Percentiles rank a stretch among this genome's conserved stretches.
Conservation (phyloP, 768 basidiomycete species). For the Lyophyllum decastes region DNA sequence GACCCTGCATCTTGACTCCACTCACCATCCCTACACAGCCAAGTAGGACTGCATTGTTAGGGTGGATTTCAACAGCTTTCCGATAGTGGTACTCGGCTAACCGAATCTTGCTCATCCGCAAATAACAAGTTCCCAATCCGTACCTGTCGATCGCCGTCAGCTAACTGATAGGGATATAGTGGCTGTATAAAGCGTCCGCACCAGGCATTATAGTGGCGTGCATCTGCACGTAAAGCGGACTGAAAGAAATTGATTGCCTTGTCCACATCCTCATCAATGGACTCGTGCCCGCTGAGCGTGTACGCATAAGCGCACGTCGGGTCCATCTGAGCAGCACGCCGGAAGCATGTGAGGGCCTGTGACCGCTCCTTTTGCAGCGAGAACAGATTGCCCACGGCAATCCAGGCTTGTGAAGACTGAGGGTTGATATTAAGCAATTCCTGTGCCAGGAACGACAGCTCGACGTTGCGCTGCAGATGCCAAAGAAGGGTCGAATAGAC, state of each 20-base stretch:
- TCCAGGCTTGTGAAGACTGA: slow-evolving; percentile 90
- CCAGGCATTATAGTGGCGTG: slow-evolving; percentile 98
- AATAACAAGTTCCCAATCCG: slow-evolving; percentile 96
- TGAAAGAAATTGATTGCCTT: slow-evolving; percentile 92
- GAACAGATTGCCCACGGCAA: slow-evolving; percentile 94
- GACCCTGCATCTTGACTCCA: slow-evolving; percentile 26
- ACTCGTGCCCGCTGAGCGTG: slow-evolving; percentile 96
- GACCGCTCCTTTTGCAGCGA: slow-evolving; percentile 92
- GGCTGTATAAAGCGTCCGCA: slow-evolving; percentile 42
- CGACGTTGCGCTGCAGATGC: slow-evolving; percentile 85
- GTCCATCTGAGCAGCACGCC: slow-evolving; percentile 87
- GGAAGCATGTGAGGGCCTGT: slow-evolving; percentile 93
- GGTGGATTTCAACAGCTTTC: slow-evolving; percentile 89
- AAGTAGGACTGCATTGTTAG: slow-evolving; percentile 91
- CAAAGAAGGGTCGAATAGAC: slow-evolving; percentile 94
- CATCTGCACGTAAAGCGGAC: slow-evolving; percentile 86
- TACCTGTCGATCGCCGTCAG: slow-evolving; percentile 66
- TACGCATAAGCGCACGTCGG: slow-evolving; percentile 93
- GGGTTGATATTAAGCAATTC: slow-evolving; percentile 85
- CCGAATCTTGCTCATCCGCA: slow-evolving; percentile 90
- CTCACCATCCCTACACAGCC: slow-evolving; percentile 96
- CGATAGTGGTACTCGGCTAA: slow-evolving; percentile 97
- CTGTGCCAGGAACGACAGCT: slow-evolving; percentile 91
- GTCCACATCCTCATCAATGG: slow-evolving; percentile 92
- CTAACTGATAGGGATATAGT: slow-evolving; percentile 18